These are phyloP conservation scores for Pichia sp. DNA, from an alignment of 1,139 yeast species.

Conservation along the genomic window DNA sequence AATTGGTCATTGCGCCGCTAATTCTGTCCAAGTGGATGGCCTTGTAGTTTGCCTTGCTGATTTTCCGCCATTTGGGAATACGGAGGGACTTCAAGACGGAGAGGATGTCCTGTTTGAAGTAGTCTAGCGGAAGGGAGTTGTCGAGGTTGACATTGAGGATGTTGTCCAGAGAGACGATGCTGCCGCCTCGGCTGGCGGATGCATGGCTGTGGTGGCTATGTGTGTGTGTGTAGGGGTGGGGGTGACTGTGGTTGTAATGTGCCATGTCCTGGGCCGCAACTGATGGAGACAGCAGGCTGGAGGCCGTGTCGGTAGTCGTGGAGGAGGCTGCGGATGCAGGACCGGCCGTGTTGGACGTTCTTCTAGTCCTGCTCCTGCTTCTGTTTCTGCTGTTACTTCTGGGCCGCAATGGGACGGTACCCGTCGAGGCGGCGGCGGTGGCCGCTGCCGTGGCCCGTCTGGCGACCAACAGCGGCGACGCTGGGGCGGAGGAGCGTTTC, in stretches of 20 bases:
- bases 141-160: conserved; percentile 46
- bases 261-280: neutral
- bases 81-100: conserved; percentile 58
- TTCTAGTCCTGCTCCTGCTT: conserved; percentile 6
- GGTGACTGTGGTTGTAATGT: neutral
- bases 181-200: neutral
- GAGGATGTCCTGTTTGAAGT: conserved; percentile 77
- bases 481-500: conserved; percentile 5
- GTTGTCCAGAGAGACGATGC: neutral
- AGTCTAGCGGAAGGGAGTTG: conserved; percentile 71
- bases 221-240: too few species aligned
- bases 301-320: too few species aligned
- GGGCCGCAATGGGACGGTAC: neutral
- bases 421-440: neutral
- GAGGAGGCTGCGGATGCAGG: neutral
- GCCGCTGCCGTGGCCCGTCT: neutral
- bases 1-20: conserved; percentile 90
- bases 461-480: conserved; percentile 4
- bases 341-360: neutral
- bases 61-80: conserved; percentile 66
- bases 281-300: neutral
- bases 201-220: neutral
- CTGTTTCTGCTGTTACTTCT: conserved; percentile 3
- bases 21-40: conserved; percentile 58
- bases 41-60: conserved; percentile 30